These are phyloP conservation scores for Sphagnum magellanicum DNA, from an alignment of 228 moss, liverwort and hornwort species.

Conservation along the genomic window DNA sequence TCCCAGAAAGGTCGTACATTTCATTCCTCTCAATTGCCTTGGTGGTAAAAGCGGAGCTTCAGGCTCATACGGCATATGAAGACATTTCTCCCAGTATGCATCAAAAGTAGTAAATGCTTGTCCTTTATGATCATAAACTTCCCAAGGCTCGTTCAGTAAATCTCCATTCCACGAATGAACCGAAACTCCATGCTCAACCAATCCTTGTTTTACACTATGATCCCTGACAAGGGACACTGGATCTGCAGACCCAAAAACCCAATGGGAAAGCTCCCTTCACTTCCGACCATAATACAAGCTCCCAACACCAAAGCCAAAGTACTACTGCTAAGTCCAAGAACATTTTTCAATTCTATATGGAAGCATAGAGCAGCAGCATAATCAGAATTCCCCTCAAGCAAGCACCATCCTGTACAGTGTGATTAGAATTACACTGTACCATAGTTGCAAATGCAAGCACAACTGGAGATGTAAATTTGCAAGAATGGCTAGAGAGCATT, in stretches of 20 bases:
- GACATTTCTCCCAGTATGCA: constrained; percentile 89
- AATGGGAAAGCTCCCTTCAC: too few species aligned
- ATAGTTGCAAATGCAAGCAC: too few species aligned
- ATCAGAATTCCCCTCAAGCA: too few species aligned
- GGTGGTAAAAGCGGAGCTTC: constrained; percentile 91
- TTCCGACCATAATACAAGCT: too few species aligned
- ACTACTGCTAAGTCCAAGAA: neutral
- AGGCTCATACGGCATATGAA: constrained; percentile 94
- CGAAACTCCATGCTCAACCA: constrained; percentile 60
- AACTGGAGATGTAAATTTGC: too few species aligned
- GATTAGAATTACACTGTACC: too few species aligned
- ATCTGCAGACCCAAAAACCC: constrained; percentile 35
- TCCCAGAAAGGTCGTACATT: constrained; percentile 6
- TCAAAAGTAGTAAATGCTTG: constrained; percentile 84
- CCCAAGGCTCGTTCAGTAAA: constrained; percentile 97
- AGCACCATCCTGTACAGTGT: too few species aligned
- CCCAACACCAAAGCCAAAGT: neutral
- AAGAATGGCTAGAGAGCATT: too few species aligned
- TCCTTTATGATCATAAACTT: constrained; percentile 87
- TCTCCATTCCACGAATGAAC: constrained; percentile 98
- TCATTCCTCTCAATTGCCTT: constrained; percentile 41
- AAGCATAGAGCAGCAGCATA: too few species aligned
- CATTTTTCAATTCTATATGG: too few species aligned
- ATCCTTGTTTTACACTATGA: constrained; percentile 95
- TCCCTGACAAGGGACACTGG: constrained; percentile 98